A percentile compares a stretch with the other conserved stretches of the same genome.
Conservation (phyloP, 2,329 filamentous ascomycete species). For the Fusarium staphyleae region DNA sequence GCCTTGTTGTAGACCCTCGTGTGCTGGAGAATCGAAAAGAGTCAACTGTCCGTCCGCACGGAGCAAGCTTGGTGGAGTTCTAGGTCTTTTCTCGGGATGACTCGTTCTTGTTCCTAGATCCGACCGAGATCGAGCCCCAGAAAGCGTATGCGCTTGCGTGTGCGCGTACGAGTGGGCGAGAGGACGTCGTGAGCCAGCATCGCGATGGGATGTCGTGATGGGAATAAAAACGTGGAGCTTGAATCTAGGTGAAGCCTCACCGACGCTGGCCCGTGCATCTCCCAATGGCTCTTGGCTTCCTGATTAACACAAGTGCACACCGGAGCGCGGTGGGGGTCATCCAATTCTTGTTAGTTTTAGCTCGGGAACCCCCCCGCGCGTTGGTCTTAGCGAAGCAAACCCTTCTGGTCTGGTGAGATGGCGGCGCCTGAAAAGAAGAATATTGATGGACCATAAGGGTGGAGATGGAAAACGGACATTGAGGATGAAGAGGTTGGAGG, state of each 20-base stretch:
- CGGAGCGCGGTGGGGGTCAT: conserved; percentile 11
- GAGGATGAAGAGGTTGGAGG: conserved; percentile 30
- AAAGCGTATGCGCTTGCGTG: conserved; percentile 8
- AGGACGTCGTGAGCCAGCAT: background rate
- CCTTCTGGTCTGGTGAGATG: conserved; percentile 39
- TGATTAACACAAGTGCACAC: conserved; percentile 24
- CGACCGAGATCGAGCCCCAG: background rate
- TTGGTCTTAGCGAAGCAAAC: conserved; percentile 9
- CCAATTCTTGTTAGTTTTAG: background rate
- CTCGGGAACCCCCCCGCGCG: background rate
- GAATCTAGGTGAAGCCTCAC: conserved; percentile 24
- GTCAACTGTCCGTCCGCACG: conserved; percentile 20
- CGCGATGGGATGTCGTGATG: conserved; percentile 18
- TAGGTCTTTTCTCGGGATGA: conserved; percentile 31
- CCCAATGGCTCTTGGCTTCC: conserved; percentile 32
- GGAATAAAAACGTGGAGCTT: conserved; percentile 15
- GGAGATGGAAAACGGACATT: conserved; percentile 22
- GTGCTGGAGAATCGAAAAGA: conserved; percentile 11
- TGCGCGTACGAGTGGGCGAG: conserved; percentile 16
- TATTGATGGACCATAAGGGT: conserved; percentile 12
- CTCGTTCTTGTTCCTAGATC: background rate
- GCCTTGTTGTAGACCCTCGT: background rate
- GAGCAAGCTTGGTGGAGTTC: conserved; percentile 25
- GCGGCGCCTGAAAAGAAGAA: conserved; percentile 1
- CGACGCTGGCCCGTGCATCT: conserved; percentile 12